These are phyloP conservation scores for Arabidopsis hybrid DNA, from an alignment of 441 rosid species.

Conservation along the genomic window DNA sequence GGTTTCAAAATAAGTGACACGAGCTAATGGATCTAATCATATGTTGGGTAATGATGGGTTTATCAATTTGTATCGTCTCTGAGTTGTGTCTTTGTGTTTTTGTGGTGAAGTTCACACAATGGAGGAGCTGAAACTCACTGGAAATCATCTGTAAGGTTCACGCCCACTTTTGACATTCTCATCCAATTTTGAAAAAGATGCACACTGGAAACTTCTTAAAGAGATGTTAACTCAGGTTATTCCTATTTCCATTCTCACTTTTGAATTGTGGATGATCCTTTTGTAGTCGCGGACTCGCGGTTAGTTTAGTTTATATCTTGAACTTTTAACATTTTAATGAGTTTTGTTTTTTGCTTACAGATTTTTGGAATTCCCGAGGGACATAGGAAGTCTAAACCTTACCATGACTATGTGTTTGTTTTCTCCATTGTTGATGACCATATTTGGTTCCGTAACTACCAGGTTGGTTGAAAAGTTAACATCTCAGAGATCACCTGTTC, in stretches of 20 bases:
- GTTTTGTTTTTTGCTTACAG: constrained; percentile 41
- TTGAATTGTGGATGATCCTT: constrained; percentile 46
- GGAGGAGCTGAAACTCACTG: constrained; percentile 98
- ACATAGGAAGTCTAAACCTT: constrained; percentile 91
- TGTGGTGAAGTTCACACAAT: constrained; percentile 75
- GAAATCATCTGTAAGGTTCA: constrained; percentile 91
- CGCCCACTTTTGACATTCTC: constrained; percentile 90
- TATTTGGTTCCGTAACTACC: constrained; percentile 98
- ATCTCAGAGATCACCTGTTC: constrained; percentile 11
- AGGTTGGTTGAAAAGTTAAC: constrained; percentile 56
- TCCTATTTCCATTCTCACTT: constrained; percentile 18
- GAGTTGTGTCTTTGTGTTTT: too few relatives aligned
- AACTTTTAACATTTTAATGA: constrained; percentile 19
- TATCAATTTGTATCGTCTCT: constrained; percentile 8
- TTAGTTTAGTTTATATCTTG: neutral
- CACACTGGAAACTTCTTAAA: constrained; percentile 92
- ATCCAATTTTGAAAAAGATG: constrained; percentile 77
- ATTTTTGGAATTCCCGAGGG: constrained; percentile 93
- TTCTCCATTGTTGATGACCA: constrained; percentile 75
- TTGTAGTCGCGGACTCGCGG: constrained; percentile 38
- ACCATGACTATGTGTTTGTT: constrained; percentile 92
- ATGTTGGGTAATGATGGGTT: neutral
- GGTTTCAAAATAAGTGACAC: neutral
- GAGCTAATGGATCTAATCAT: neutral
- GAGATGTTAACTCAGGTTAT: constrained; percentile 74